Evolutionary conservation across 768 basidiomycete species (phyloP).

Genomic region (Mycena metata): DNA sequence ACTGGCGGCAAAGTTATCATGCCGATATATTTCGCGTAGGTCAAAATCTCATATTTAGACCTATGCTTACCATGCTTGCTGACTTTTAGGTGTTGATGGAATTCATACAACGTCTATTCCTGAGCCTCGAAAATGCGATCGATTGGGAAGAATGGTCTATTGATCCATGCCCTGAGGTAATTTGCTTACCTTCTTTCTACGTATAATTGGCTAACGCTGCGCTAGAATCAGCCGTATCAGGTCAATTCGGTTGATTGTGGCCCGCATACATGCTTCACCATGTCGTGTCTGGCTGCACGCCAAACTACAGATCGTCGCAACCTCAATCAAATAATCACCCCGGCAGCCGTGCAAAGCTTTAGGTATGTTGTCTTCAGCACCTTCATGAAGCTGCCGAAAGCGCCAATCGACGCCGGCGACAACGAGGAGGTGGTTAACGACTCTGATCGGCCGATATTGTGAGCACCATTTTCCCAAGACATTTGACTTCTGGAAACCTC

Average conservation of each 20-base stretch:
- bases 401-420: no score
- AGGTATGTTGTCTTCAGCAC: background rate
- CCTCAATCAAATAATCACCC: background rate
- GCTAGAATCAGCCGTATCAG: conserved; percentile 5
- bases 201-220: no score
- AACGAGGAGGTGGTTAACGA: no score
- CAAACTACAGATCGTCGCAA: background rate
- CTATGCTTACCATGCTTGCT: background rate
- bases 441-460: no score
- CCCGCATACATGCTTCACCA: conserved; percentile 4
- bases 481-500: no score
- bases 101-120: conserved; percentile 11
- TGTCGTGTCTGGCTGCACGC: background rate
- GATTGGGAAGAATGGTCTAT: conserved; percentile 10
- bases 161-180: conserved; percentile 17
- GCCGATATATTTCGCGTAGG: background rate
- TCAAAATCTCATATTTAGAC: no score
- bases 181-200: background rate
- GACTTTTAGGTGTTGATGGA: conserved; percentile 6
- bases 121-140: background rate
- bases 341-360: background rate
- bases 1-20: background rate
- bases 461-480: no score
- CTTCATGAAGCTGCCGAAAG: no score
- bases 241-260: background rate